Evolutionary conservation across 179 eudicot species (phyloP).

Genomic region (Beta lomatogona): DNA sequence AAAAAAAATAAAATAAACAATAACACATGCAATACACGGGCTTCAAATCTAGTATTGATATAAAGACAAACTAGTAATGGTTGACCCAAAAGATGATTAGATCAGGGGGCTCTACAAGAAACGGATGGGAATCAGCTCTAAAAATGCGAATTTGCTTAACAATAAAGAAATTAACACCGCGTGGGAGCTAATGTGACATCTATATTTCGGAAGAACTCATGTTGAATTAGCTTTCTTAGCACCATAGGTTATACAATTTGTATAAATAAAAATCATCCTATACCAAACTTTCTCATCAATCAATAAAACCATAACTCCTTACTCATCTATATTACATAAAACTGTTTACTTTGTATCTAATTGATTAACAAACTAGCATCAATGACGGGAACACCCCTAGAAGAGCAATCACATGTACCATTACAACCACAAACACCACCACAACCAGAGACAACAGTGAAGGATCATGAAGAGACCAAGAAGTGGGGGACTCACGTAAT

Average conservation of each 20-base stretch:
- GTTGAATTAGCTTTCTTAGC: conserved; percentile 3
- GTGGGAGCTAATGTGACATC: neutral
- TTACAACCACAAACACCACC: conserved; percentile 10
- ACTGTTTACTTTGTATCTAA: neutral
- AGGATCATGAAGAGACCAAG: conserved; percentile 33
- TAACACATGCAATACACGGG: no score
- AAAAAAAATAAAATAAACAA: no score
- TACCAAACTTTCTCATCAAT: neutral
- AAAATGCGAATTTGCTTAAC: neutral
- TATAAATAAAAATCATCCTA: neutral
- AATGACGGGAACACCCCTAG: conserved; percentile 14
- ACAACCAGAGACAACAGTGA: conserved; percentile 3
- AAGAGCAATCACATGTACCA: neutral
- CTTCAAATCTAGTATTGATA: no score
- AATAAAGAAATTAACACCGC: conserved; percentile 4
- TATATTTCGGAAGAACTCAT: conserved; percentile 4
- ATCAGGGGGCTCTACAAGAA: no score
- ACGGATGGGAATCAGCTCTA: no score
- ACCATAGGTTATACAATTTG: neutral
- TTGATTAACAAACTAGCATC: neutral
- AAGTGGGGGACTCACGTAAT: conserved; percentile 81
- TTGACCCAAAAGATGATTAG: no score
- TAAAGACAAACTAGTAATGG: no score
- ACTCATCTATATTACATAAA: neutral
- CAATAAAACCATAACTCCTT: no score